phyloP scores from a whole-genome alignment of 441 rosid species.

The Kokia cookei region DNA sequence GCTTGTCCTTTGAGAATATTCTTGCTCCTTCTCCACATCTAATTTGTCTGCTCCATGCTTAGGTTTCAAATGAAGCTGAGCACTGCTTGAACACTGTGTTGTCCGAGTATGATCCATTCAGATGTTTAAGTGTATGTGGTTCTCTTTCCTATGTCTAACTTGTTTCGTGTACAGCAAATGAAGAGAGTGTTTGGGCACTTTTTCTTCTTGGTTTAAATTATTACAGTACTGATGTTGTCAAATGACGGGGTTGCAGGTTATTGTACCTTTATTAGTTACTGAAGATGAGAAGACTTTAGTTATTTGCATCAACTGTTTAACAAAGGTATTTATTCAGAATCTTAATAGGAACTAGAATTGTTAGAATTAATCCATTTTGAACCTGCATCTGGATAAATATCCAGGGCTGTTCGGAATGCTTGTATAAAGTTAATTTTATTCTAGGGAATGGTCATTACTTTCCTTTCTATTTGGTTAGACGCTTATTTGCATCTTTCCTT shows the following conservation, averaged over 20 bases:
- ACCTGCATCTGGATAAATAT: background rate
- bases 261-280: slow-evolving; percentile 80
- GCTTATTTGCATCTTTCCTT: background rate
- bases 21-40: background rate
- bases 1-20: slow-evolving; percentile 4
- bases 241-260: slow-evolving; percentile 50
- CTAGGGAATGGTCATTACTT: background rate
- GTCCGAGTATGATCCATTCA: slow-evolving; percentile 85
- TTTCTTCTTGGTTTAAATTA: background rate
- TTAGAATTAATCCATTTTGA: slow-evolving; percentile 1
- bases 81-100: slow-evolving; percentile 71
- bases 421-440: background rate
- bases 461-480: background rate
- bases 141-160: slow-evolving; percentile 1
- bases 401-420: background rate
- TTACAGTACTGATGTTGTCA: slow-evolving; percentile 8
- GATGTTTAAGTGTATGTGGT: slow-evolving; percentile 86
- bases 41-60: slow-evolving; percentile 7
- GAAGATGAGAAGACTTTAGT: slow-evolving; percentile 96
- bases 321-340: slow-evolving; percentile 52
- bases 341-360: background rate
- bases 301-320: slow-evolving; percentile 87
- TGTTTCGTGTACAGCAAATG: background rate
- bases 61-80: slow-evolving; percentile 90
- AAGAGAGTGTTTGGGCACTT: background rate